Conservation (phyloP, 306 rosid species). For the Fagus crenata region DNA sequence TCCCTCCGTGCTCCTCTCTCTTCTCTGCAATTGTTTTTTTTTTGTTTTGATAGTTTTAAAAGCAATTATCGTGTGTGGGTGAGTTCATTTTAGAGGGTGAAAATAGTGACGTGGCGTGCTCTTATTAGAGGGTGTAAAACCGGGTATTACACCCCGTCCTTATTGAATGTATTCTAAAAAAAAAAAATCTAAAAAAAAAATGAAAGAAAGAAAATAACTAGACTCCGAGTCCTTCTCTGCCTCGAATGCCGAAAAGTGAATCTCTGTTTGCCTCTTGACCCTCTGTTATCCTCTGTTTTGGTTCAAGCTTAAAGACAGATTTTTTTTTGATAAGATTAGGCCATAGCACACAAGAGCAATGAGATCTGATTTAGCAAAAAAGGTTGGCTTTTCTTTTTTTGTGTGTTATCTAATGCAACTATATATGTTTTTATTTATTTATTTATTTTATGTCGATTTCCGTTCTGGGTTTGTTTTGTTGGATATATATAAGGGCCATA, state of each 20-base stretch:
- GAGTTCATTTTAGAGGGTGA: no score
- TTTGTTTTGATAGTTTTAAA: no score
- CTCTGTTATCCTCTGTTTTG: not conserved
- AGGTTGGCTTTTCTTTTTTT: conserved; percentile 15
- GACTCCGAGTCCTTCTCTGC: not conserved
- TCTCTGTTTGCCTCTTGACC: conserved; percentile 22
- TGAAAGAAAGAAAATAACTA: not conserved
- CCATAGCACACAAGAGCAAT: conserved; percentile 14
- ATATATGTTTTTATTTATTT: not conserved
- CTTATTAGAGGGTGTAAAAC: no score
- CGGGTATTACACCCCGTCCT: no score
- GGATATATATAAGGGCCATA: no score
- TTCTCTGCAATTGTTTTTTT: no score
- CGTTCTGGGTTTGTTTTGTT: not conserved
- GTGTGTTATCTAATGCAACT: not conserved
- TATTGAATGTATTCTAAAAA: no score
- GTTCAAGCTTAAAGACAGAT: not conserved
- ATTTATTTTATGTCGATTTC: not conserved
- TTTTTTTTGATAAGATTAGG: not conserved
- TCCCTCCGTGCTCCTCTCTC: no score
- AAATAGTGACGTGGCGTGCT: no score
- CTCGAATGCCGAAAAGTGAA: conserved; percentile 32
- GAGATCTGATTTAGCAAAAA: conserved; percentile 40
- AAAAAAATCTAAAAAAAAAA: not conserved
- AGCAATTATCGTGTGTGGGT: no score